These are phyloP conservation scores for Ceratobasidium sp. DNA, from an alignment of 1,284 basidiomycete genomes.

Conservation along the genomic window DNA sequence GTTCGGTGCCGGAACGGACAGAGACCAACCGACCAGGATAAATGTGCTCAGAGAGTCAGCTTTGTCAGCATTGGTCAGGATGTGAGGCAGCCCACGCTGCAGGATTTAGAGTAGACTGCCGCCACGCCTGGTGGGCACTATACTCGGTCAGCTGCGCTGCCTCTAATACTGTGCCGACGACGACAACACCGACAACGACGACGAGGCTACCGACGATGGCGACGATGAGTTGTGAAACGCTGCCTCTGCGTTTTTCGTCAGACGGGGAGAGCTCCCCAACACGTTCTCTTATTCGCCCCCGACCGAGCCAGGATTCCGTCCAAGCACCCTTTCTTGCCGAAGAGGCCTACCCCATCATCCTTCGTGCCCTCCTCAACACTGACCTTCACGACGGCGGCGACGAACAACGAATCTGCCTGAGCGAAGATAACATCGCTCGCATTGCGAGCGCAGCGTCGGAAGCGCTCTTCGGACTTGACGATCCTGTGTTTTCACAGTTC, in stretches of 20 bases:
- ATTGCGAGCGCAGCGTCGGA: slow-evolving; percentile 30
- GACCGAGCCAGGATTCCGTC: slow-evolving; percentile 10
- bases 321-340: slow-evolving; percentile 35
- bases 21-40: too few species aligned
- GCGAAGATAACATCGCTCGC: slow-evolving; percentile 37
- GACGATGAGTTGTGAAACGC: slow-evolving; percentile 34
- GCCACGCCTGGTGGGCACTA: too few species aligned
- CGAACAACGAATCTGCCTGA: slow-evolving; percentile 21
- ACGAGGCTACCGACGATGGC: background rate
- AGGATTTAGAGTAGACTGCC: too few species aligned
- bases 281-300: background rate
- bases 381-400: slow-evolving; percentile 17
- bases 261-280: slow-evolving; percentile 2
- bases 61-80: too few species aligned
- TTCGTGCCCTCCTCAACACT: slow-evolving; percentile 23
- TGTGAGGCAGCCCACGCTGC: too few species aligned
- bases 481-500: slow-evolving; percentile 36
- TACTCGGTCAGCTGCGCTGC: too few species aligned
- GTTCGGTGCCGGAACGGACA: too few species aligned
- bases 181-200: background rate
- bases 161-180: too few species aligned
- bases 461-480: slow-evolving; percentile 24
- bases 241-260: slow-evolving; percentile 20
- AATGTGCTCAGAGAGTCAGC: too few species aligned
- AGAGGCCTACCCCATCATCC: slow-evolving; percentile 41